These are phyloP conservation scores for Starmerella sp. DNA, from an alignment of 805 yeast genomes.

Conservation along the genomic window DNA sequence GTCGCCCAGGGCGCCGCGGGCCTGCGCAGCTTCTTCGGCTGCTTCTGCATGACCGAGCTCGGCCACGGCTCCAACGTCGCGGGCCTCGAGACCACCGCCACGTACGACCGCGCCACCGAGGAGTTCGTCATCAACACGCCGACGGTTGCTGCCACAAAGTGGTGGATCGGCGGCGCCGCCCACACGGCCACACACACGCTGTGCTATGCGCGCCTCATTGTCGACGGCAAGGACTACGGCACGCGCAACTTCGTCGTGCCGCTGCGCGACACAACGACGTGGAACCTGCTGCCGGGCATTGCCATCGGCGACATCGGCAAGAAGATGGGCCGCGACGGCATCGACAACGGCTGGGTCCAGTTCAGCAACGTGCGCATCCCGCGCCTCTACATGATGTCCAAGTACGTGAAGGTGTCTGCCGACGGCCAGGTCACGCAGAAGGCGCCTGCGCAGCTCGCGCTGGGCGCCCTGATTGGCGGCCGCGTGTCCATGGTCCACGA, in stretches of 20 bases:
- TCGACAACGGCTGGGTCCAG: slow-evolving; percentile 96
- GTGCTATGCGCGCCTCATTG: slow-evolving; percentile 75
- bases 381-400: slow-evolving; percentile 67
- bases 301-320: slow-evolving; percentile 85
- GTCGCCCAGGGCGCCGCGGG: slow-evolving; percentile 42
- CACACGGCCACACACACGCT: slow-evolving; percentile 82
- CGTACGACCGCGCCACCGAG: slow-evolving; percentile 52
- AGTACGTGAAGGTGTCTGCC: slow-evolving; percentile 59
- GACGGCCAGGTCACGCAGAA: slow-evolving; percentile 65
- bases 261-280: slow-evolving; percentile 56
- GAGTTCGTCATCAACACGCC: slow-evolving; percentile 76
- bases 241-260: slow-evolving; percentile 90
- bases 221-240: slow-evolving; percentile 77
- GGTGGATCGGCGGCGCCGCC: slow-evolving; percentile 99
- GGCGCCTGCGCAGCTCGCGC: slow-evolving; percentile 78
- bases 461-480: slow-evolving; percentile 78
- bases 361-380: slow-evolving; percentile 77
- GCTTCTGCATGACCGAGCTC: slow-evolving; percentile 87
- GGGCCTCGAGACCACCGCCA: slow-evolving; percentile 85
- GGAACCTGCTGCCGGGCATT: slow-evolving; percentile 66
- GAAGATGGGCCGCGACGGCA: slow-evolving; percentile 93
- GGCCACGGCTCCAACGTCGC: slow-evolving; percentile 95
- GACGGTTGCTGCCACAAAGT: slow-evolving; percentile 82
- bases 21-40: slow-evolving; percentile 47
- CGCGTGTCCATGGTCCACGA: slow-evolving; percentile 85